Base-by-base conservation (phyloP, 2,329 filamentous ascomycete genomes). In the Monosporascus sp. region DNA sequence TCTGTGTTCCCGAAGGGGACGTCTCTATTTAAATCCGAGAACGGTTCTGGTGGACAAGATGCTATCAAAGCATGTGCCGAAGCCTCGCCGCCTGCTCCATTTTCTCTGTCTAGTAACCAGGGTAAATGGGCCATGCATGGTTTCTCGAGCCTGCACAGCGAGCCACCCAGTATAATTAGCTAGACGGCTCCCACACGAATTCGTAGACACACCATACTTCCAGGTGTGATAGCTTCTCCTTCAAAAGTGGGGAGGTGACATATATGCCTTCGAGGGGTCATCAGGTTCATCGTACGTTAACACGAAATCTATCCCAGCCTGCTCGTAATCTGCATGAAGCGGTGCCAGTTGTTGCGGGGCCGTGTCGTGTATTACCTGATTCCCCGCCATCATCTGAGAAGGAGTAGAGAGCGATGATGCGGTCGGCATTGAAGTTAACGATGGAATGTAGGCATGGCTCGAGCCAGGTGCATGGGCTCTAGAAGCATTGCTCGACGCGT, bases 51-150 rank as follows among this genome's bases (percentile, higher is more conserved):
- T 47, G 93, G 92, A 66, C 90, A 96, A 17, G 88, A 89, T 17
- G 90, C 89, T 93, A 97, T 97, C 60, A 97, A 77, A 5, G 90
- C 92, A 70, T 99, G 94, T 41, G 93, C 94, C 59, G 89, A 93
- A 43, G 89, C 78, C 54, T 87, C 83, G 60, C 80, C 80, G 58
- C 87, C 86, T 50, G 80, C 75, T 52, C 83, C 76, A 61, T 68
- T 72, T 51, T 76, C 72, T 61, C 78, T 74, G 63, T 84, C 85
- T 60, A 92, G 76, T 56, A 96, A 78, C 72, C 86, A 89, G 62
- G 90, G 89, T 73, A 93, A 81, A 71, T 96, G 91, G 62, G 91
- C 85, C 82, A 96, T 95, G 77, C 94, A 97, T 50, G 92, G 90
- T 68, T 87, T 88, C 76, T 97, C 92, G 70, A 96, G 88, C 68